Percentiles rank a stretch among this genome's conserved stretches.
Evolutionary conservation across 352 stramenopile genomes (phyloP).

Genomic region (Phytophthora pinifolia): DNA sequence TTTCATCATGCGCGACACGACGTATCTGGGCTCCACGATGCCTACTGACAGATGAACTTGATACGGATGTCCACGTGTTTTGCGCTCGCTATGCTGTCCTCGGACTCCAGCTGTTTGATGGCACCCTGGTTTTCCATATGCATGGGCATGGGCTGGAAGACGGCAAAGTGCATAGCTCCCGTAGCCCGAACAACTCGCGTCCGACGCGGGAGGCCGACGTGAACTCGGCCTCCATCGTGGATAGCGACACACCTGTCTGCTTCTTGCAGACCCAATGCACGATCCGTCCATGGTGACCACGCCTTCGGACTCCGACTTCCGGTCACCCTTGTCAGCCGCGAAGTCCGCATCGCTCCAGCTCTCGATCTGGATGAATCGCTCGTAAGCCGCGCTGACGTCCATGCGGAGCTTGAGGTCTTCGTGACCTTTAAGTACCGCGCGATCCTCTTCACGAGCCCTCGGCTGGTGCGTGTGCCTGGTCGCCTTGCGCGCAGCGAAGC

Average conservation of each 20-base stretch:
- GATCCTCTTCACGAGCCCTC: constrained; percentile 13
- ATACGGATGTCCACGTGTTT: too few relatives aligned
- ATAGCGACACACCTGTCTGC: constrained; percentile 12
- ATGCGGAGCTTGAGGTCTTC: constrained; percentile 12
- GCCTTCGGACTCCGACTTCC: constrained; percentile 31
- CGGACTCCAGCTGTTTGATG: too few relatives aligned
- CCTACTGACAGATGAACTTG: too few relatives aligned
- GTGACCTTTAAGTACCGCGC: constrained; percentile 21
- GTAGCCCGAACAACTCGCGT: too few relatives aligned
- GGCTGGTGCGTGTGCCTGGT: constrained; percentile 14
- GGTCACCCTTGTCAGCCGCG: constrained; percentile 18
- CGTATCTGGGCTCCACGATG: too few relatives aligned
- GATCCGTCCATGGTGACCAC: constrained; percentile 13
- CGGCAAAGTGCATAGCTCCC: too few relatives aligned
- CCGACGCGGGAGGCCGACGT: background rate
- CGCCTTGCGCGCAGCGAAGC: constrained; percentile 20
- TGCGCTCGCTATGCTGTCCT: too few relatives aligned
- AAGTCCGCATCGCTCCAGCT: constrained; percentile 25
- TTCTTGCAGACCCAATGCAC: constrained; percentile 9
- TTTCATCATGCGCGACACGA: too few relatives aligned
- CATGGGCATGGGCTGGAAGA: too few relatives aligned
- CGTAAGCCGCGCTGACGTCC: background rate
- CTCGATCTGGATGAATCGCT: background rate
- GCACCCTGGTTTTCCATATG: too few relatives aligned
- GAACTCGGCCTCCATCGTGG: constrained; percentile 19